Conservation (phyloP, 1,284 basidiomycete genomes). For the Coniferiporia sulphurascens region DNA sequence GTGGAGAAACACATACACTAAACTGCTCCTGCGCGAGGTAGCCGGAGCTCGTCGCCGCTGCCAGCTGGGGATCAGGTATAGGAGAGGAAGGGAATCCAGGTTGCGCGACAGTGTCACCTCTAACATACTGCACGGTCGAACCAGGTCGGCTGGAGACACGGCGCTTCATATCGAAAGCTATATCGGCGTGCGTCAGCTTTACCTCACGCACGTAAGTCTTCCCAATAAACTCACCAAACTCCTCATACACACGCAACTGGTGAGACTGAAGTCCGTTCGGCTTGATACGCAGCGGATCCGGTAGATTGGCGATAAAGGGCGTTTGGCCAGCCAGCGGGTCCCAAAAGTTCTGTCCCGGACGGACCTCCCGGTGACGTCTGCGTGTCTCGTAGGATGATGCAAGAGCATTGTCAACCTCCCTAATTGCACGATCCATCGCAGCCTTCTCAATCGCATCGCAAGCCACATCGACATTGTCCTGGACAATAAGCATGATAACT, state of each 20-base stretch:
- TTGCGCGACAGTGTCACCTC: constrained; percentile 39
- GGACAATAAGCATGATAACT: constrained; percentile 76
- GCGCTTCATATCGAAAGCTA: constrained; percentile 51
- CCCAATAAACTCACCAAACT: constrained; percentile 65
- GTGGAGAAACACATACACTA: constrained; percentile 39
- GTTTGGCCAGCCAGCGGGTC: constrained; percentile 71
- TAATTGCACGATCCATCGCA: constrained; percentile 93
- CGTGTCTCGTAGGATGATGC: constrained; percentile 78
- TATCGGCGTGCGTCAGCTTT: background rate
- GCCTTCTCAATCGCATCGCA: constrained; percentile 96
- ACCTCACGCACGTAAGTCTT: background rate
- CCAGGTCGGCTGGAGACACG: constrained; percentile 56
- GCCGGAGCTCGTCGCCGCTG: constrained; percentile 36
- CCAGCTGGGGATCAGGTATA: constrained; percentile 16
- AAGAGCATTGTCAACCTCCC: constrained; percentile 94
- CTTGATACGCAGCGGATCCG: constrained; percentile 87
- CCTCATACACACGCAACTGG: constrained; percentile 92
- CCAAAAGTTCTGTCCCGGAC: constrained; percentile 79
- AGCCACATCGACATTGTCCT: constrained; percentile 92
- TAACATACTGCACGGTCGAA: constrained; percentile 54
- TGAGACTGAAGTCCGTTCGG: constrained; percentile 76
- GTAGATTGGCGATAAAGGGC: constrained; percentile 76
- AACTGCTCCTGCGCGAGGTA: constrained; percentile 75
- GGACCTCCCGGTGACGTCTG: constrained; percentile 83
- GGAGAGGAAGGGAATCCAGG: constrained; percentile 49